A percentile compares a stretch with the other conserved stretches of the same genome.
Conservation (phyloP, 2,329 filamentous ascomycete species). For the Lecanicillium sp. region DNA sequence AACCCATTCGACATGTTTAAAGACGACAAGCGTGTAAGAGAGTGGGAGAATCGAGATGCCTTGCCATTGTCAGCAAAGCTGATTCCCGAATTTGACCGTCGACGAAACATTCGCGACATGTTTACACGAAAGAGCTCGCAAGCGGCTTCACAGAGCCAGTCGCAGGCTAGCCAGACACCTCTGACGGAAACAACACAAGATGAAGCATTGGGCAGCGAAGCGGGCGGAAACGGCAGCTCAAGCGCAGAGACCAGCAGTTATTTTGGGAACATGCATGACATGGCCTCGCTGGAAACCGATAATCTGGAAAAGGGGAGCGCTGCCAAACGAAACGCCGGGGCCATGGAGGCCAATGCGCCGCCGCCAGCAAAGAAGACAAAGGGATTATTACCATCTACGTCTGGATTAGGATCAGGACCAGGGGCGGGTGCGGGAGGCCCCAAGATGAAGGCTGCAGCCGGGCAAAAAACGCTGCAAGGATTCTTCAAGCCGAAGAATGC, state of each 20-base stretch:
- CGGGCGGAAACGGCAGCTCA: background rate
- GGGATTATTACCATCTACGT: too few relatives aligned
- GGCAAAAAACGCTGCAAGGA: constrained; percentile 58
- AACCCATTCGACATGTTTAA: constrained; percentile 68
- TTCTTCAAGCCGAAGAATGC: constrained; percentile 63
- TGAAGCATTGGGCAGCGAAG: background rate
- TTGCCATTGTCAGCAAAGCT: constrained; percentile 72
- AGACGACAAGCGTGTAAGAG: constrained; percentile 53
- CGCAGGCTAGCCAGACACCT: background rate
- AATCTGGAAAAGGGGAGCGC: background rate
- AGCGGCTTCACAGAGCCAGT: constrained; percentile 14
- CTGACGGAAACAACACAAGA: background rate
- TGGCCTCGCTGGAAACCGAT: background rate
- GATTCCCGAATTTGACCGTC: constrained; percentile 79
- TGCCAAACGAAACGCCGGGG: constrained; percentile 19
- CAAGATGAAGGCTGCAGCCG: constrained; percentile 20
- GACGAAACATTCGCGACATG: constrained; percentile 88
- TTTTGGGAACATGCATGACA: background rate
- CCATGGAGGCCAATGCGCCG: constrained; percentile 13
- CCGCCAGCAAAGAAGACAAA: constrained; percentile 30
- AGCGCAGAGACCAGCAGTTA: background rate
- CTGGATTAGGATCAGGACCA: constrained; percentile 18
- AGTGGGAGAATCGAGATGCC: constrained; percentile 59
- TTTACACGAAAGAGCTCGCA: constrained; percentile 50
- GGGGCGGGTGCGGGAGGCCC: constrained; percentile 12